Base-by-base conservation (phyloP, 345 rosid genomes). In the Sonneratia alba region DNA sequence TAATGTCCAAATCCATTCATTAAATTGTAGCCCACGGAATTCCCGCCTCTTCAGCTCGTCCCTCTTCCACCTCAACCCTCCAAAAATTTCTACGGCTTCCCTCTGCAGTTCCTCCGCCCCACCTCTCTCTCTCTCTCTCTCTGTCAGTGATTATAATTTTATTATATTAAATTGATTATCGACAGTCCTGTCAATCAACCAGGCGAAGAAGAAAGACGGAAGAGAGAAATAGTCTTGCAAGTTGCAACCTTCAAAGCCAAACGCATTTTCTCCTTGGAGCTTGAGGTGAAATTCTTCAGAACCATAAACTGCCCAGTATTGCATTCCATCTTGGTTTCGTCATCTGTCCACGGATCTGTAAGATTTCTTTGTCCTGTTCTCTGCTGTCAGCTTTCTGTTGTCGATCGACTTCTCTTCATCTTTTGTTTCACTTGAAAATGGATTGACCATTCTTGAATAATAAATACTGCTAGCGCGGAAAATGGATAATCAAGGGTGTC, bases 1-100 rank as follows among this genome's bases (percentile, higher is more conserved):
- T 53, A 18, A 12, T 48, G 63, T 57, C 63, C 63, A 57, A 57
- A 57, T 57, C 38, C 3, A 62, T 62, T 1, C 66, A 34, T 62
- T 62, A 10, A 62, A 62, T 47, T 24, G 45, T 36, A 70, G 73
- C 81, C 79, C 84, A 77, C 82, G 78, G 75, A 66, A 71, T 79
- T 88, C 88, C 85, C 87, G 93, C 89, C 78, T 81, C 84, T 80
- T 83, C 82, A 79, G 71, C 62, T 36, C 77, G 51, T 24, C 37
- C 40, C 64, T 42, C 37, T 73, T 45, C 59, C 67, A 71, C 76
- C n/a, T 45, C 72, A 18, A 55, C 73, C 36, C 67, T 59, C 66
- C 36, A 66, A 57, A 57, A n/a, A 13, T 32, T 36, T 10, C 63
- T 16, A 22, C 40, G 53, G 67, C 73, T 80, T 78, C 78, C 62